A percentile compares a stretch with the other conserved stretches of the same genome.
phyloP scores from a whole-genome alignment of 192 early-diverging fungal species.

The Phlyctochytrium planicorne region DNA sequence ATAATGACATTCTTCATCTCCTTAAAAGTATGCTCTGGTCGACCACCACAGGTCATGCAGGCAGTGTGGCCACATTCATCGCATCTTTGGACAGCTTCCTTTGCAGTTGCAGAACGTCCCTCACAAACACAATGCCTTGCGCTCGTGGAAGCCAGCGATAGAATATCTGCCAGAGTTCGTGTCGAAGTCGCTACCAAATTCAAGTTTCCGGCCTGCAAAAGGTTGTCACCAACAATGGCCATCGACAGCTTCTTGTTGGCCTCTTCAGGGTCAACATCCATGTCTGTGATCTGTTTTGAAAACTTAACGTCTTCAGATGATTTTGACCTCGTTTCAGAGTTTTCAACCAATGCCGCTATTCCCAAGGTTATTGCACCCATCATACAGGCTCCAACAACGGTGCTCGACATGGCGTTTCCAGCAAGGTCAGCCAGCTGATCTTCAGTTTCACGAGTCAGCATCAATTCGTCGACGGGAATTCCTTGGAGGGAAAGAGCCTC shows the following conservation, averaged over 20 bases:
- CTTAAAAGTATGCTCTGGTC: slow-evolving; percentile 44
- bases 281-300: background rate
- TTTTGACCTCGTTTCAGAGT: background rate
- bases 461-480: slow-evolving; percentile 39
- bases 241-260: background rate
- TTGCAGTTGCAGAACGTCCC: slow-evolving; percentile 29
- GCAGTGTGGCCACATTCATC: slow-evolving; percentile 34
- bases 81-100: slow-evolving; percentile 28
- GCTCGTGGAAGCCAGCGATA: slow-evolving; percentile 20
- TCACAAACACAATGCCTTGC: slow-evolving; percentile 42
- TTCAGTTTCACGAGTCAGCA: slow-evolving; percentile 42
- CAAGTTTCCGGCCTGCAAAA: slow-evolving; percentile 13
- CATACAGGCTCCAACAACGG: slow-evolving; percentile 44
- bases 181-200: slow-evolving; percentile 12
- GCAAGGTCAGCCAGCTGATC: slow-evolving; percentile 47
- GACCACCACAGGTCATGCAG: slow-evolving; percentile 38
- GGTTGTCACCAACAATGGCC: slow-evolving; percentile 21
- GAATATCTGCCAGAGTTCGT: slow-evolving; percentile 4
- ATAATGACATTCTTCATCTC: slow-evolving; percentile 1
- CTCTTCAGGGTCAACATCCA: background rate
- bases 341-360: background rate
- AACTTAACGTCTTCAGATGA: too few species aligned
- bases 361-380: slow-evolving; percentile 36
- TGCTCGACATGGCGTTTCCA: slow-evolving; percentile 51
- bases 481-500: slow-evolving; percentile 48